Evolutionary conservation across 331 rosid species (phyloP).

Genomic region (Acacia concinna): DNA sequence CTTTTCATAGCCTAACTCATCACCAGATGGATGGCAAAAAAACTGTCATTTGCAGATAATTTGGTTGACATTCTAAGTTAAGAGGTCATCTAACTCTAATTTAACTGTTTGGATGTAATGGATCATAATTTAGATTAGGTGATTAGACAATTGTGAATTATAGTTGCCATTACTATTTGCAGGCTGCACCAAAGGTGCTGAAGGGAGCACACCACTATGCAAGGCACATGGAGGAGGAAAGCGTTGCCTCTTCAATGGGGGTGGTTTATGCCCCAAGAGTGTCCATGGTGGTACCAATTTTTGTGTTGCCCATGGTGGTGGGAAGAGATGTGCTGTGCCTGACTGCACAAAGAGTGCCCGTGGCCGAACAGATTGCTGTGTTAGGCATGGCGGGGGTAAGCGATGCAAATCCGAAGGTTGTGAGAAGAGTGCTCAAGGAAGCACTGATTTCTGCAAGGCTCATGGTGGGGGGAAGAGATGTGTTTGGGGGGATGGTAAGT

Average conservation of each 20-base stretch:
- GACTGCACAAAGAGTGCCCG: slow-evolving; percentile 95
- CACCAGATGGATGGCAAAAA: not conserved
- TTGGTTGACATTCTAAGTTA: not conserved
- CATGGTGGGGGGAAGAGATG: slow-evolving; percentile 98
- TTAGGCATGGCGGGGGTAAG: slow-evolving; percentile 93
- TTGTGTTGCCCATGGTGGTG: slow-evolving; percentile 99
- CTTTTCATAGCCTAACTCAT: not conserved
- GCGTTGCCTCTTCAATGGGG: slow-evolving; percentile 90
- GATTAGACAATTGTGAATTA: not conserved
- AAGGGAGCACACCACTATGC: slow-evolving; percentile 98
- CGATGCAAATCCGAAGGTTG: slow-evolving; percentile 78
- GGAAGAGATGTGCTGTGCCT: slow-evolving; percentile 88
- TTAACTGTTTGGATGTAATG: not conserved
- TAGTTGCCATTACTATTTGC: slow-evolving; percentile 45
- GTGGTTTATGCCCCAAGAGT: slow-evolving; percentile 94
- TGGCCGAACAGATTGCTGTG: slow-evolving; percentile 94
- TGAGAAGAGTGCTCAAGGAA: slow-evolving; percentile 95
- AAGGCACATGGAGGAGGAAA: slow-evolving; percentile 99
- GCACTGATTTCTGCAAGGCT: slow-evolving; percentile 97
- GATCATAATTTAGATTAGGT: not conserved
- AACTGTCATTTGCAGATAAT: not conserved
- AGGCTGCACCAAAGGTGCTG: slow-evolving; percentile 94
- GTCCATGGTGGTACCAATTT: slow-evolving; percentile 95
- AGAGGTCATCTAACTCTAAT: not conserved
- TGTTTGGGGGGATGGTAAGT: slow-evolving; percentile 78